Conservation (phyloP, 805 yeast genomes). For the Metschnikowia kofuensis region DNA sequence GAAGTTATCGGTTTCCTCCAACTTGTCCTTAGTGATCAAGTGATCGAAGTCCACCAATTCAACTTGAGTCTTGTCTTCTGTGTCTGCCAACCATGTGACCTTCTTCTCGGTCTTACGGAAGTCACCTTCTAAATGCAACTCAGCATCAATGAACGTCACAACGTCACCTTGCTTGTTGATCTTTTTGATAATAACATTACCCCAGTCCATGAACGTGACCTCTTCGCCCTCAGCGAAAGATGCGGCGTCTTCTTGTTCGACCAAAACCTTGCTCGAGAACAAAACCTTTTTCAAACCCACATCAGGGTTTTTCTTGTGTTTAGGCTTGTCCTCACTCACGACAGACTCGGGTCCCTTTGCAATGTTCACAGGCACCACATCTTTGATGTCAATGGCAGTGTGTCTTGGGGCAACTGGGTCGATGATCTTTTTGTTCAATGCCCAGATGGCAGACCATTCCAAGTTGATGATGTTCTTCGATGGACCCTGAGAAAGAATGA, state of each 20-base stretch:
- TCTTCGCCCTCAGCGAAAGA: slow-evolving; percentile 76
- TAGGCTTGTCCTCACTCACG: slow-evolving; percentile 70
- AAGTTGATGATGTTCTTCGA: slow-evolving; percentile 94
- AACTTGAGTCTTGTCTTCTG: slow-evolving; percentile 66
- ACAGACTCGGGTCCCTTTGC: slow-evolving; percentile 66
- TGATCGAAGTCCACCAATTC: slow-evolving; percentile 92
- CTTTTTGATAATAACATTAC: slow-evolving; percentile 79
- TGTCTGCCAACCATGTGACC: slow-evolving; percentile 89
- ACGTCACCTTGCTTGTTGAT: slow-evolving; percentile 59
- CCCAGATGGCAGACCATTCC: slow-evolving; percentile 98
- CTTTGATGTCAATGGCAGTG: slow-evolving; percentile 65
- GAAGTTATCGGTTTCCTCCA: slow-evolving; percentile 91
- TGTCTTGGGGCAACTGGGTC: slow-evolving; percentile 97
- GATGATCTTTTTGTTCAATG: slow-evolving; percentile 92
- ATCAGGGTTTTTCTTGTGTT: slow-evolving; percentile 92
- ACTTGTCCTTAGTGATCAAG: slow-evolving; percentile 88
- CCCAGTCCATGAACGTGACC: slow-evolving; percentile 99
- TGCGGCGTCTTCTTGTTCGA: slow-evolving; percentile 86
- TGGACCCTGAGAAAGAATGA: slow-evolving; percentile 95
- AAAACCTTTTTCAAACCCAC: slow-evolving; percentile 82
- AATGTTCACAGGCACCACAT: slow-evolving; percentile 69
- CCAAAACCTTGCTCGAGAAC: slow-evolving; percentile 57
- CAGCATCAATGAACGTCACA: slow-evolving; percentile 67
- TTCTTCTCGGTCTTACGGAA: slow-evolving; percentile 95
- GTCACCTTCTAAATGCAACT: slow-evolving; percentile 89